Conservation (phyloP, 805 yeast genomes). For the Torulaspora maleeae region DNA sequence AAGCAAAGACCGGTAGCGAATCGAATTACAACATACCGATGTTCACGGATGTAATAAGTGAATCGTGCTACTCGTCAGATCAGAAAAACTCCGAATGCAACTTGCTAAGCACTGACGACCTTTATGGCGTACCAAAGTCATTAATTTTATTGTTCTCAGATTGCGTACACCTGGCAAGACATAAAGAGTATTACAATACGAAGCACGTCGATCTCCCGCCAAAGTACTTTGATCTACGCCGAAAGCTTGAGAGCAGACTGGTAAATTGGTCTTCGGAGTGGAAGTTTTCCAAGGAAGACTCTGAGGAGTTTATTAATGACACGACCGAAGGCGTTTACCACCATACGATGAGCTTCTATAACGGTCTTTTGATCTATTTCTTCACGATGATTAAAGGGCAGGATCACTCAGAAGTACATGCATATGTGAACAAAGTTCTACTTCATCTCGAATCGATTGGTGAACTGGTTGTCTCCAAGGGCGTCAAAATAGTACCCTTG, state of each 20-base stretch:
- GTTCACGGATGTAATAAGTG: conserved; percentile 42
- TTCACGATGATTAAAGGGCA: conserved; percentile 56
- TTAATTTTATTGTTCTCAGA: conserved; percentile 67
- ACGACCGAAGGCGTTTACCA: conserved; percentile 68
- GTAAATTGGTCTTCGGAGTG: conserved; percentile 72
- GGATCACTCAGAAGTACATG: conserved; percentile 55
- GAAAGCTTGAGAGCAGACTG: conserved; percentile 46
- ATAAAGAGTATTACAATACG: conserved; percentile 47
- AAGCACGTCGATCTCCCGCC: conserved; percentile 24
- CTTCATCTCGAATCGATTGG: conserved; percentile 61
- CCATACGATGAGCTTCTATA: conserved; percentile 74
- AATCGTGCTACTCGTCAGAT: conserved; percentile 34
- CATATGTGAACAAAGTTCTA: conserved; percentile 55
- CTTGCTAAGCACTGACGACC: conserved; percentile 67
- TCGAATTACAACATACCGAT: conserved; percentile 27
- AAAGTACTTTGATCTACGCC: conserved; percentile 22
- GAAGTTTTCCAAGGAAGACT: conserved; percentile 44
- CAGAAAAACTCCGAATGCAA: conserved; percentile 47
- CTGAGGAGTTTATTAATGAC: conserved; percentile 28
- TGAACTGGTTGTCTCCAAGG: conserved; percentile 43
- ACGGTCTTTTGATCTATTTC: conserved; percentile 66
- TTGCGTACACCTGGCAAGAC: conserved; percentile 61
- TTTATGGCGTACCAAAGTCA: conserved; percentile 82
- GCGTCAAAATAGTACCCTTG: conserved; percentile 63
- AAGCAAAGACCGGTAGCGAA: neutral